Base-by-base conservation (phyloP, 2,329 filamentous ascomycete genomes). In the Ceratocystis harringtonii region DNA sequence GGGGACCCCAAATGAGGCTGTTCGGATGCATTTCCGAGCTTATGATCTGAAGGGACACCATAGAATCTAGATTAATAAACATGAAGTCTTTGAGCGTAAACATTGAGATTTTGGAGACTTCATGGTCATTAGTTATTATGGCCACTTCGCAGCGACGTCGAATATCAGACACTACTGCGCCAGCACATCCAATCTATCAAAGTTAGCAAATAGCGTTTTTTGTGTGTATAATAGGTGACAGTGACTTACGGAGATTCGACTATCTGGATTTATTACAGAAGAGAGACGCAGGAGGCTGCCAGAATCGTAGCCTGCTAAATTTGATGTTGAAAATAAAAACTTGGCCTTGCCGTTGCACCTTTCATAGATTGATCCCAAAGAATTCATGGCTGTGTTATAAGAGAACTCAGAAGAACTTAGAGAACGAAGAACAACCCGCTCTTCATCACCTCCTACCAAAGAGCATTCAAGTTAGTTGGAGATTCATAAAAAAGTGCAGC, bases 11-110 rank as follows among this genome's bases (percentile, higher is more conserved):
- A 12, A 63, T 88, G 68, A 92, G 88, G 61, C 83, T 85, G 71
- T 90, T 91, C 3, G 90, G 92, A 73, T 95, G 90, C 10, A 83
- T 83, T 72, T 96, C 92, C 1, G 87, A 84, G 65, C 88, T 86
- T 30, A 96, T 79, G 32, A 99, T 89, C 70, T 96, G 92, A 7
- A 99, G 80, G 1, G 91, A 91, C 15, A 84, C 75, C 52, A 97
- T 77, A 0, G 92, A 89, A 71, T 96, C 90, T 1, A 82, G 77
- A 70, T 90, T 94, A 69, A 96, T 79, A 71, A 94, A 90, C 85
- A 92, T 90, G 62, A 77, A 77, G 64, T 79, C 73, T 45, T 75
- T 74, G 28, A 96, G 76, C 41, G 81, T 86, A 73, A 95, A 91
- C 83, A 90, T 92, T 71, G 88, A 81, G 10, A 96, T 75, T 0